Evolutionary conservation across 139 green algal genomes (phyloP), one percentile per base, ranked within the genome.

Genomic region (Auxenochlorella pyrenoidosa): DNA sequence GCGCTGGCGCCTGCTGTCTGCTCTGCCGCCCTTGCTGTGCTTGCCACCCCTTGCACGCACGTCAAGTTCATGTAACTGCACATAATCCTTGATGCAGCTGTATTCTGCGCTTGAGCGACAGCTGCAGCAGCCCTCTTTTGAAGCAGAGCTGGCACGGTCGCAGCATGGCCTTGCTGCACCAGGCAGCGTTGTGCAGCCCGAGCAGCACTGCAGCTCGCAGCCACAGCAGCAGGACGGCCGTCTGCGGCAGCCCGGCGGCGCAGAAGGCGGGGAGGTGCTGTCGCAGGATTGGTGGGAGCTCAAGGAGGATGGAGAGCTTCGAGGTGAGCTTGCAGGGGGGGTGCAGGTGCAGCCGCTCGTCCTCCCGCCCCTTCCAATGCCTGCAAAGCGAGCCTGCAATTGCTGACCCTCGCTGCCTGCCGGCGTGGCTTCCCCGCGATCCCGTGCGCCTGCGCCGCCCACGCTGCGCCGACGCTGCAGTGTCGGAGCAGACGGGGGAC

Each of bases 261-360:
- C 51, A 32, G 54, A 77, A 3, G 79, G 68, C 32, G 26, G 63
- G 21, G 81, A 93, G 40, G 90, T 93, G 28, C 43, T 89, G 47
- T 71, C 83, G 8, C 76, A 79, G 26, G 83, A 83, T n/a, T 93
- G 88, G 83, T 93, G 90, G 90, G 81, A 93, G 65, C 28, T 89
- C 16, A 86, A 82, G 68, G 77, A 87, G 15, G 79, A 89, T 66
- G 86, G 78, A 1, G 88, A 58, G 47, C 60, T 85, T 40, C 60
- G 80, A 40, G 80, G 80, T 85, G 63, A 13, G 63, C 63, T 21
- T 18, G 24, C 21, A 36, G 30, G 22, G 8, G 28, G 3, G 63
- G 26, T 34, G 26, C 22, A 16, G 21, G 47, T 58, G n/a, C n/a
- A n/a, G n/a, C 66, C 12, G 4, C 28, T 2, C 28, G 6, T 40